Base-by-base conservation (phyloP, 345 rosid species). In the Syzygium grande region DNA sequence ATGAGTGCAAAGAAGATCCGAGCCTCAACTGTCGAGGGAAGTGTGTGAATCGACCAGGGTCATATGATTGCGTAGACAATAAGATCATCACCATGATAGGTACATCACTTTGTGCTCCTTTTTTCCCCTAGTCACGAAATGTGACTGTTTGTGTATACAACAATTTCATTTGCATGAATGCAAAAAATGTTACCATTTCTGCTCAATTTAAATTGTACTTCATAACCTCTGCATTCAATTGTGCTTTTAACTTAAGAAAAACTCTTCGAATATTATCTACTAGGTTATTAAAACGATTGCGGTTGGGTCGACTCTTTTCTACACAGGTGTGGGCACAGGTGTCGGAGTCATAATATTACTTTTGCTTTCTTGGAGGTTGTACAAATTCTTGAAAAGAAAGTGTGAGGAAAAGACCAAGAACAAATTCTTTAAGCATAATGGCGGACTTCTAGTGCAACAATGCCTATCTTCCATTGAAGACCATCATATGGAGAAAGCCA, bases 401-500 rank as follows among this genome's bases (percentile, higher is more conserved):
- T 46, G 84, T 7, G 52, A 21, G 25, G 63, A 22, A 25, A 85
- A 85, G 51, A 51, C 51, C 63, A 88, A 88, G 52, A 5, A 30
- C 21, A 85, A 73, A 84, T 85, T 85, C 87, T 88, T 88, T 46
- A 49, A 85, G 78, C 85, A 56, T 7, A 88, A 88, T 9, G 89
- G 89, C 1, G 89, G 87, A 27, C 54, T 88, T 27, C 51, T 87
- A 11, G 41, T 87, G 53, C 85, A 78, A 25, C 77, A 79, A 38
- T 78, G 54, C 15, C 77, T 80, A 17, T 78, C 65, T 11, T 87
- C 88, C 15, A 61, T 63, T 5, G 88, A 87, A 49, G 53, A 58
- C 53, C 21, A 2, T 65, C 43, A 4, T 19, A 34, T 7, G 78
- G 78, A 65, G 43, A 65, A 65, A 29, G 78, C 43, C 4, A 78